These are phyloP conservation scores for Rhododendron kiyosumense DNA, from an alignment of 148 eudicot species.

Conservation along the genomic window DNA sequence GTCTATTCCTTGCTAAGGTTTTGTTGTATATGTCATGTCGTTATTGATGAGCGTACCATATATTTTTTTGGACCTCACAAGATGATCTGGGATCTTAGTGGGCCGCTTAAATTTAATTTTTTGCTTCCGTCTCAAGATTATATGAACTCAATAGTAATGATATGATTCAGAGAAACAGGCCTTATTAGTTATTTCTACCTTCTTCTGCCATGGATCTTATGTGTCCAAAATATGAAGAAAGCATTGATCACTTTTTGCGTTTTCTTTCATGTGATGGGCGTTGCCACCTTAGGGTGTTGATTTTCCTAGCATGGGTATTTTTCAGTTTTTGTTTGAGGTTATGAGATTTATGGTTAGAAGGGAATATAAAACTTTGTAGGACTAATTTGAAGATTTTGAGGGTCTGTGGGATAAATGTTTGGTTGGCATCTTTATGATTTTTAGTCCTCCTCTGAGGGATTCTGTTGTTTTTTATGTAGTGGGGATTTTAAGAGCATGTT, in stretches of 20 bases:
- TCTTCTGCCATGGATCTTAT: background rate
- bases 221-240: background rate
- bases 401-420: background rate
- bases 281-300: background rate
- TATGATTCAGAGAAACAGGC: background rate
- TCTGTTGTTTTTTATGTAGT: background rate
- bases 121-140: background rate
- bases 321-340: background rate
- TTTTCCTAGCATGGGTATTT: background rate
- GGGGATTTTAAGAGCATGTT: background rate
- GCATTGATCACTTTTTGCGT: background rate
- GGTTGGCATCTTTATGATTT: background rate
- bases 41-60: background rate
- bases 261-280: background rate
- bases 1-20: background rate
- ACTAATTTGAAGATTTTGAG: background rate
- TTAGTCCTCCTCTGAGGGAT: background rate
- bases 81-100: background rate
- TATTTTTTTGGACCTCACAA: background rate
- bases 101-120: background rate
- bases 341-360: background rate
- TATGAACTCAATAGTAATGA: background rate
- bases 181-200: background rate
- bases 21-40: background rate
- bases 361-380: background rate